These are phyloP conservation scores for Sporothrix curviconia DNA, from an alignment of 2,329 filamentous ascomycete genomes.

Conservation along the genomic window DNA sequence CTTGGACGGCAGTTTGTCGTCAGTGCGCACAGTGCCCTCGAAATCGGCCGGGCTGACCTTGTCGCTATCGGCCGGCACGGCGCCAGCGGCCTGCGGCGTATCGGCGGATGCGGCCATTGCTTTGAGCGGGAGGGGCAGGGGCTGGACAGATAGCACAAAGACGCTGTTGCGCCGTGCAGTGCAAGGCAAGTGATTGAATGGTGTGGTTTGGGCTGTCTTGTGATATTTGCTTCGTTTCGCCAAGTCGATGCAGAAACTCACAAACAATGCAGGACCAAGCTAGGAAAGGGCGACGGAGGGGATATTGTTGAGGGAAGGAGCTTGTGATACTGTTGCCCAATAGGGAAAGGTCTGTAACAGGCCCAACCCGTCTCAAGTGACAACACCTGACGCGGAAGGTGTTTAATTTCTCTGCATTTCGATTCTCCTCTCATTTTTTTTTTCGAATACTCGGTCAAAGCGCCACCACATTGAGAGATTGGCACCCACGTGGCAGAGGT, in stretches of 20 bases:
- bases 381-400: too few species aligned
- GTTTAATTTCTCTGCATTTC: too few species aligned
- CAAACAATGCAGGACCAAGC: too few species aligned
- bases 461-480: too few species aligned
- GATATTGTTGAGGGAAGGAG: background rate
- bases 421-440: too few species aligned
- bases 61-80: slow-evolving; percentile 8
- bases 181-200: too few species aligned
- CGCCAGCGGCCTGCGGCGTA: background rate
- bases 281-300: background rate
- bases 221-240: too few species aligned
- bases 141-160: background rate
- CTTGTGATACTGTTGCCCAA: slow-evolving; percentile 1
- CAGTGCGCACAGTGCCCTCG: slow-evolving; percentile 48
- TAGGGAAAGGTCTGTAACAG: background rate
- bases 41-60: slow-evolving; percentile 39
- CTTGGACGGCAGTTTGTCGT: slow-evolving; percentile 47
- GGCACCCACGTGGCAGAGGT: too few species aligned
- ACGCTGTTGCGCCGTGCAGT: background rate
- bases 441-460: too few species aligned
- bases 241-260: too few species aligned
- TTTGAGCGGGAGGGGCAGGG: background rate
- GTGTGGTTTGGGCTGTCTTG: too few species aligned
- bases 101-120: slow-evolving; percentile 1
- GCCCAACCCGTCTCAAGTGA: too few species aligned